Evolutionary conservation across 106 monocot genomes (phyloP), one percentile per base, ranked within the genome.

Genomic region (Posidonia australis): DNA sequence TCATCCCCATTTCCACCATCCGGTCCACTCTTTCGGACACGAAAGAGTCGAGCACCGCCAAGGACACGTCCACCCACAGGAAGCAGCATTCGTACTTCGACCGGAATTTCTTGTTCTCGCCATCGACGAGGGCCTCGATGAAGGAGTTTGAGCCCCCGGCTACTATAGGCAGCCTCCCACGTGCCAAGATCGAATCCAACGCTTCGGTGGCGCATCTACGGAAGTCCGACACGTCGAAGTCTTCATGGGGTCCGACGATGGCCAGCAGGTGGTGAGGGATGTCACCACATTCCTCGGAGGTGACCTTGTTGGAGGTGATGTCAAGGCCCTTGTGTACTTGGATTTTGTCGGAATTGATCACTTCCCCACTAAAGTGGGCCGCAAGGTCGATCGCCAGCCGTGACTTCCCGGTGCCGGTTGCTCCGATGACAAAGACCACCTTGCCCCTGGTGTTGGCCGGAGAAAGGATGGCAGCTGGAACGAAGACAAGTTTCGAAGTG

Each of bases 291-390:
- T 88, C 87, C 17, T 72, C 75, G 12, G 19, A 20, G 4, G 83
- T 88, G 43, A 83, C 80, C 72, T 88, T 88, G 71, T 88, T 88
- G 48, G 83, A 81, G 27, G 78, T 68, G 7, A 83, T 44, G 45
- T 69, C 30, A 46, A 87, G 87, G 66, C 83, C 87, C 24, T 62
- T 56, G 73, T 88, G 76, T 9, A 88, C 75, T 45, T 88, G 87
- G 63, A 88, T 88, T 57, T 88, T 88, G 80, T 88, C 87, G 17
- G 83, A 83, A 58, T 88, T 88, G 30, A 88, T 58, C 25, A 88
- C 55, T 47, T 88, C 87, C 5, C 74, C 83, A 31, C 19, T 31
- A 41, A 80, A 80, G 16, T 44, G 62, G 32, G 17, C 7, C 45
- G 83, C 87, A n/a, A 87, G 77, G 67, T 75, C 74, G 57, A 87